A percentile compares a stretch with the other conserved stretches of the same genome.
Conservation (phyloP, 1,284 basidiomycete genomes). For the Amylostereum areolatum region DNA sequence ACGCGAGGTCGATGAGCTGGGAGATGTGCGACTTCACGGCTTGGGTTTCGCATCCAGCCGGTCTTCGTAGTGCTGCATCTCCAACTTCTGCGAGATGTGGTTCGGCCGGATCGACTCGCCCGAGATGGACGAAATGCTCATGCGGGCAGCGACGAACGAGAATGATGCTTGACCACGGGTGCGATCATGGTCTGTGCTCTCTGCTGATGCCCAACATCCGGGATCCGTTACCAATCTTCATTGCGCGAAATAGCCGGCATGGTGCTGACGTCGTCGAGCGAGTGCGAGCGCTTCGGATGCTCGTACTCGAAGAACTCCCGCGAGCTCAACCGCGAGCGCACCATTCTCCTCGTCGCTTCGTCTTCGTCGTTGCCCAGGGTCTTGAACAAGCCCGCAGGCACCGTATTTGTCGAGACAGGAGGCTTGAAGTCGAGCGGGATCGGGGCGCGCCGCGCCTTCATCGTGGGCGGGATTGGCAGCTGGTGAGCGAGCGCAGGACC, state of each 20-base stretch:
- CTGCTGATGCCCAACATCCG: constrained; percentile 30
- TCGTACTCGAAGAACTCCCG: constrained; percentile 54
- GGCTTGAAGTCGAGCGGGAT: constrained; percentile 79
- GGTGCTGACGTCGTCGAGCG: constrained; percentile 62
- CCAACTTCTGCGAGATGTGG: constrained; percentile 50
- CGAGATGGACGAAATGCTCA: constrained; percentile 34
- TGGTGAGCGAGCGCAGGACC: constrained; percentile 17
- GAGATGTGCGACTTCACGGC: constrained; percentile 83
- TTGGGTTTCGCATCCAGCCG: constrained; percentile 56
- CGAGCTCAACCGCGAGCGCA: constrained; percentile 69
- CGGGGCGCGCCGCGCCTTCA: constrained; percentile 61
- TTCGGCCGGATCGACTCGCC: constrained; percentile 38
- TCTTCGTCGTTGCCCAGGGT: constrained; percentile 56
- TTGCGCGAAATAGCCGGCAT: constrained; percentile 63
- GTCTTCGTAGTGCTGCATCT: constrained; percentile 53
- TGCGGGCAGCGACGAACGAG: constrained; percentile 59
- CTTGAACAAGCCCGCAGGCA: constrained; percentile 80
- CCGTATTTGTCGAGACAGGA: constrained; percentile 63
- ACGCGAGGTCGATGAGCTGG: constrained; percentile 79
- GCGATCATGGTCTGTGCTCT: constrained; percentile 71
- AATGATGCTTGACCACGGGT: constrained; percentile 39
- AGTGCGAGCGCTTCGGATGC: constrained; percentile 33
- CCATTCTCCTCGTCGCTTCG: constrained; percentile 58
- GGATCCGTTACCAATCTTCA: constrained; percentile 49
- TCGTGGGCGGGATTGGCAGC: constrained; percentile 27